Conservation (phyloP, 2,329 filamentous ascomycete genomes). For the Balansia obtecta region DNA sequence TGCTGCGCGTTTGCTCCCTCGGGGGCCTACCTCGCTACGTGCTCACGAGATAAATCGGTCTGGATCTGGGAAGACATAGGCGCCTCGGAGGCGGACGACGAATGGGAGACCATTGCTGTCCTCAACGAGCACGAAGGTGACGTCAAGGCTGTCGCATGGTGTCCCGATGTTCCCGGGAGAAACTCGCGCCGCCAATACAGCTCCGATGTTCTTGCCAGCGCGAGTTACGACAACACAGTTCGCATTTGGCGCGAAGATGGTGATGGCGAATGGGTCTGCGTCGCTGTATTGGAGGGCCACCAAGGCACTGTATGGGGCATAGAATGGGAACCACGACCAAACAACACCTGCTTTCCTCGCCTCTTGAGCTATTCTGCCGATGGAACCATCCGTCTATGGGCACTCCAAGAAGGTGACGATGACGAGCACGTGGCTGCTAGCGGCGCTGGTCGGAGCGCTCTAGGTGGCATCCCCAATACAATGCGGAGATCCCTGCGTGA, state of each 20-base stretch:
- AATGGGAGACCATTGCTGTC: constrained; percentile 94
- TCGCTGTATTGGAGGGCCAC: constrained; percentile 70
- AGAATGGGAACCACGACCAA: constrained; percentile 49
- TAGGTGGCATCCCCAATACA: constrained; percentile 71
- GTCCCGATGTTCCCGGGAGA: constrained; percentile 51
- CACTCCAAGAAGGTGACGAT: constrained; percentile 32
- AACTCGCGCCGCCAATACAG: constrained; percentile 35
- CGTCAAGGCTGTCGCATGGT: constrained; percentile 91
- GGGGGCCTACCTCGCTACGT: constrained; percentile 75
- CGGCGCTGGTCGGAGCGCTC: constrained; percentile 24
- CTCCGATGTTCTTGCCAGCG: constrained; percentile 68
- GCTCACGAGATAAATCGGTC: constrained; percentile 82
- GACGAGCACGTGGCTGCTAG: constrained; percentile 12
- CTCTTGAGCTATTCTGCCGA: constrained; percentile 83
- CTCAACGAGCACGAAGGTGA: constrained; percentile 90
- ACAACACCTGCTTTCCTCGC: constrained; percentile 38
- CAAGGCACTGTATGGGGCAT: constrained; percentile 81
- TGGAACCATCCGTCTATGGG: constrained; percentile 67
- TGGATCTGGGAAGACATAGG: constrained; percentile 98
- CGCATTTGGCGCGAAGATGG: constrained; percentile 80
- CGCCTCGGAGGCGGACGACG: constrained; percentile 63
- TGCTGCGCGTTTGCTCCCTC: constrained; percentile 60
- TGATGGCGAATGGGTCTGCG: constrained; percentile 85
- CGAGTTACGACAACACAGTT: constrained; percentile 90
- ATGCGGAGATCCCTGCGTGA: constrained; percentile 71